Base-by-base conservation (phyloP, 2,329 filamentous ascomycete genomes). In the Exserohilum rostratum region DNA sequence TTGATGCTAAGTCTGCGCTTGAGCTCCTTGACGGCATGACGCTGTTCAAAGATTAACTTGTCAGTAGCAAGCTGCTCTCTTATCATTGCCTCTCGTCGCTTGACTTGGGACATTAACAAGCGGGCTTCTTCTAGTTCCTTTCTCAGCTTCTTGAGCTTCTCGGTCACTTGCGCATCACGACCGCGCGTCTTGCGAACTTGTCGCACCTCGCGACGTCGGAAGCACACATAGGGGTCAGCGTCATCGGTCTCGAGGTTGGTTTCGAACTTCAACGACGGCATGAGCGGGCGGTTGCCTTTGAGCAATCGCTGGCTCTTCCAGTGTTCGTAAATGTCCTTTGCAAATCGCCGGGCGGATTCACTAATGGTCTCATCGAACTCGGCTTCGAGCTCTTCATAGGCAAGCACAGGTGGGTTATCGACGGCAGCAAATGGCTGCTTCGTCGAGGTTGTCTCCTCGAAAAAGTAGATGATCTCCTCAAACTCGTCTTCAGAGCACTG, bases 201-300 rank as follows among this genome's bases (percentile, higher is more conserved):
- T 53, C 95, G 89, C 42, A 96, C 90, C 77, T 99, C 95, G 61
- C 95, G 90, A 66, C 95, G 87, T 72, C 95, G 87, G 85, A 99
- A 99, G 78, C 95, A 99, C 69, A 99, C 93, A 78, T 96, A 99
- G 44, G 95, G 95, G 77, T 99, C 95, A 67, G 90, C 87, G 73
- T 99, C 95, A 75, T 99, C 95, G 57, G 89, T 96, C 62, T 98
- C 93, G 72, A 91, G 90, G 60, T 95, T 91, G 42, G 88, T 96
- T 79, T 99, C 95, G 63, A 96, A 95, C 79, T 97, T 97, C 73
- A 98, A 85, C 18, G 81, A 83, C 6, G 91, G 86, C 70, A 93
- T 89, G 57, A 98, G 79, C 5, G 88, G 79, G 65, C 84, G 87
- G 72, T 93, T 95, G 62, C 85, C 85, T 54, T 82, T 83, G 27